Evolutionary conservation across 2,329 filamentous ascomycete species (phyloP), one percentile per base, ranked within the genome.

Genomic region (Pseudocercospora pini-densiflorae): DNA sequence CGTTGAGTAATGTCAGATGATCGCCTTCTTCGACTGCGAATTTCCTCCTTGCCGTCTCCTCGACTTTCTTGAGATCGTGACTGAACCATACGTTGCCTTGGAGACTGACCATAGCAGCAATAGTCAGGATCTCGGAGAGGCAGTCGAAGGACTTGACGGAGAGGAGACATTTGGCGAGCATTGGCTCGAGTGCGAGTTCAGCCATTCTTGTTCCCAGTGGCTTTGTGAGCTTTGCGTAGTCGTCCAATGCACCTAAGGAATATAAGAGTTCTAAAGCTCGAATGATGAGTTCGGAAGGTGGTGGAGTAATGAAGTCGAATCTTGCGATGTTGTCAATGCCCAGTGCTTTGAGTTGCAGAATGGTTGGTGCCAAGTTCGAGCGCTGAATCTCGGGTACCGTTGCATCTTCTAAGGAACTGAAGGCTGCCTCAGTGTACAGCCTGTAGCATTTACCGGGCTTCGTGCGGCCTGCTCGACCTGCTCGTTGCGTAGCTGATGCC

Each of bases 21-120:
- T 99, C 95, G 0, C 95, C 95, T 81, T 98, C 94, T 68, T 96
- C 92, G 6, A 90, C 94, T 0, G 94, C 92, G 75, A 98, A 98
- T 74, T 91, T 92, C 57, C 92, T 86, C 55, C 92, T 86, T 29
- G 89, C 88, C 21, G 86, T 89, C 75, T 97, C 93, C 77, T 91
- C 87, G 59, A 85, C 83, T 74, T 91, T 93, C 74, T 90, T 91
- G 43, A 88, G 91, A 24, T 94, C 90, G 71, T 93, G 89, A 33
- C 90, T 86, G 68, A 97, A 88, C 90, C 93, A 98, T 0, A 97
- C 86, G 54, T 87, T 90, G 4, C 92, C 92, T 67, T 94, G 92
- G 0, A 97, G 82, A 68, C 90, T 95, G 36, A 92, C 92, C 94
- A 99, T 98, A 16, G 95, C 94, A 5, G 94, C 93, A 70, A 98